Percentiles rank a stretch among this genome's conserved stretches.
phyloP scores from a whole-genome alignment of 2,329 filamentous ascomycete genomes.

The Hypocrella siamensis region DNA sequence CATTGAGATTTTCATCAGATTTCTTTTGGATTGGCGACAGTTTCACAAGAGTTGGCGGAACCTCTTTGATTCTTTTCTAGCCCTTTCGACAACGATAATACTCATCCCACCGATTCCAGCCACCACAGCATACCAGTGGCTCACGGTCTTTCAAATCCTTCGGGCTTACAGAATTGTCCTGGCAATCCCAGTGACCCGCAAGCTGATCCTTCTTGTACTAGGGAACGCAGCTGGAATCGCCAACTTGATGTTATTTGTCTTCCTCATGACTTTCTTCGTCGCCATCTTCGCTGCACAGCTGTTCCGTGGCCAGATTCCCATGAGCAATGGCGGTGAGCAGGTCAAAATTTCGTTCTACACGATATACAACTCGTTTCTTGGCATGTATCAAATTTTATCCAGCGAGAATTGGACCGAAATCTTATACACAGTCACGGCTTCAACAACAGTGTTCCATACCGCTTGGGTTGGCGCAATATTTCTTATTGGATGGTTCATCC shows the following conservation, averaged over 20 bases:
- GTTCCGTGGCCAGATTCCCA: constrained; percentile 72
- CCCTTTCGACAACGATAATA: constrained; percentile 69
- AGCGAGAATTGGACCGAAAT: constrained; percentile 92
- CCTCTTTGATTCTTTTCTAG: constrained; percentile 64
- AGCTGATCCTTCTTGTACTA: constrained; percentile 75
- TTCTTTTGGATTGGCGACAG: constrained; percentile 61
- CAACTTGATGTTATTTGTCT: constrained; percentile 92
- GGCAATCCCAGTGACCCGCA: constrained; percentile 72
- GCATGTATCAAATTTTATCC: constrained; percentile 94
- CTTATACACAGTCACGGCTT: constrained; percentile 65
- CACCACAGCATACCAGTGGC: constrained; percentile 67
- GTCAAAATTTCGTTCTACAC: constrained; percentile 68
- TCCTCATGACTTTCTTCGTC: constrained; percentile 84
- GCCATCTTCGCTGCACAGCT: constrained; percentile 89
- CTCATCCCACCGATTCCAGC: constrained; percentile 66
- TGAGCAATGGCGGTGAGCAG: constrained; percentile 40
- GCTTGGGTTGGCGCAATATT: constrained; percentile 88
- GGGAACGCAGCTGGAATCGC: constrained; percentile 84
- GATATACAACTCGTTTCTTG: constrained; percentile 90
- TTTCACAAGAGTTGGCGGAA: constrained; percentile 67
- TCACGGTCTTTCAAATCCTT: constrained; percentile 86
- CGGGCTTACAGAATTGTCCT: constrained; percentile 85
- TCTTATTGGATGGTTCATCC: constrained; percentile 87
- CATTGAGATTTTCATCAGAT: constrained; percentile 67
- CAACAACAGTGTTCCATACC: constrained; percentile 49